phyloP scores from a whole-genome alignment of 2,329 filamentous ascomycete genomes.

The Microdochium bolleyi region DNA sequence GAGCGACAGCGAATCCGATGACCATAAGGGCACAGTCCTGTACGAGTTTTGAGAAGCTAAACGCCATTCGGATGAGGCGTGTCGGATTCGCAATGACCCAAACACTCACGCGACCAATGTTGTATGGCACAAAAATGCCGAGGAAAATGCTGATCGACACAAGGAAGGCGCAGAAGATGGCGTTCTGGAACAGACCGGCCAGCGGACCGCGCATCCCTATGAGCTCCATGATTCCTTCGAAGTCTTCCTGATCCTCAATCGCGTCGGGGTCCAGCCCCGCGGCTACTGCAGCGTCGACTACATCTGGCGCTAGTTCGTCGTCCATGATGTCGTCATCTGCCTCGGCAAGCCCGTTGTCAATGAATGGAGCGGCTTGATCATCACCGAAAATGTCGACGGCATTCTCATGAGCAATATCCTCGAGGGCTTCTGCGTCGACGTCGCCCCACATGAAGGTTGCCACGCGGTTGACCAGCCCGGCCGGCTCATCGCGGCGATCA shows the following conservation, averaged over 20 bases:
- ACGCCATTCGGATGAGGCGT: constrained; percentile 64
- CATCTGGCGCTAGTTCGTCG: constrained; percentile 42
- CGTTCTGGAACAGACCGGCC: constrained; percentile 85
- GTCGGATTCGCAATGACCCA: constrained; percentile 74
- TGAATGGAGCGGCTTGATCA: constrained; percentile 26
- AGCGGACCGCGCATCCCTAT: constrained; percentile 94
- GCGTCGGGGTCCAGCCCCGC: constrained; percentile 67
- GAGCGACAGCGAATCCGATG: constrained; percentile 45
- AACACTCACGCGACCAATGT: constrained; percentile 78
- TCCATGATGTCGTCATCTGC: constrained; percentile 23
- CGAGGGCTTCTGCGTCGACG: constrained; percentile 29
- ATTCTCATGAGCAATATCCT: constrained; percentile 35
- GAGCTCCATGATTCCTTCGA: constrained; percentile 92
- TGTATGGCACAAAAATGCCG: constrained; percentile 86
- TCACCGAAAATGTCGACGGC: constrained; percentile 55
- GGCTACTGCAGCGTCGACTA: constrained; percentile 55
- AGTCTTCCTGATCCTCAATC: constrained; percentile 81
- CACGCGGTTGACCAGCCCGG: constrained; percentile 32
- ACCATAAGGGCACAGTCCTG: constrained; percentile 67
- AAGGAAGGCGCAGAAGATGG: constrained; percentile 85
- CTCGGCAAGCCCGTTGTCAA: constrained; percentile 21
- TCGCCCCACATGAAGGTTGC: constrained; percentile 57
- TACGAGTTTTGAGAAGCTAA: constrained; percentile 67
- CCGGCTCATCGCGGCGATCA: constrained; percentile 16
- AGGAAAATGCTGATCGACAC: constrained; percentile 80